Evolutionary conservation across 140 eudicot species (phyloP), one percentile per base, ranked within the genome.

Genomic region (Senecio squalidus): DNA sequence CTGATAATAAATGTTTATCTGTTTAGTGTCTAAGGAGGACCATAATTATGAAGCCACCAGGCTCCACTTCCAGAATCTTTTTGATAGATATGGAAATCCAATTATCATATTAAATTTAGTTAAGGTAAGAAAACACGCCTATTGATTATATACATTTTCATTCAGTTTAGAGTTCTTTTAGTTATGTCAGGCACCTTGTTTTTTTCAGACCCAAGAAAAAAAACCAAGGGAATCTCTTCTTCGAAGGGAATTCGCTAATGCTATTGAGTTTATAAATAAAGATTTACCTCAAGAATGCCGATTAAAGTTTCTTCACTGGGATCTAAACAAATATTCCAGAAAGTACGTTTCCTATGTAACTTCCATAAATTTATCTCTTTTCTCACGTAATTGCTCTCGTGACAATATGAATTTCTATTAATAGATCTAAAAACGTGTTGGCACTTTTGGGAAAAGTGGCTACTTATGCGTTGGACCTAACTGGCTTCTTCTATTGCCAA

Each of bases 221-320:
- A 84, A 73, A 75, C 99, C 99, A 5, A 69, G 99, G 65, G 96
- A 92, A 64, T 84, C 99, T 33, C 71, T 92, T 67, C 89, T 92
- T 23, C 95, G 94, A 20, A 64, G 79, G 41, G 99, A 84, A 71
- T 92, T 87, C 68, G 89, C 88, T 52, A 80, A 71, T 66, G 99
- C 99, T 39, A 89, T 92, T 10, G 91, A 79, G 66, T 54, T 70
- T 15, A 80, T 92, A 36, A 92, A 92, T 80, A 82, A 40, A 73
- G 84, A 71, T 55, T 73, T 88, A 53, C 59, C 88, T 8, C 82
- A 74, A 51, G 95, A 84, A 69, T 62, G 64, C 30, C 96, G 80
- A 66, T 67, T 92, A 78, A 92, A 77, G 83, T 92, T 92, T 68
- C 81, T 85, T 28, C 94, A 89, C 62, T 89, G 94, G 95, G 99